Percentiles rank a stretch among this genome's conserved stretches.
Evolutionary conservation across 2,329 filamentous ascomycete species (phyloP).

Genomic region (Epichloe festucae): DNA sequence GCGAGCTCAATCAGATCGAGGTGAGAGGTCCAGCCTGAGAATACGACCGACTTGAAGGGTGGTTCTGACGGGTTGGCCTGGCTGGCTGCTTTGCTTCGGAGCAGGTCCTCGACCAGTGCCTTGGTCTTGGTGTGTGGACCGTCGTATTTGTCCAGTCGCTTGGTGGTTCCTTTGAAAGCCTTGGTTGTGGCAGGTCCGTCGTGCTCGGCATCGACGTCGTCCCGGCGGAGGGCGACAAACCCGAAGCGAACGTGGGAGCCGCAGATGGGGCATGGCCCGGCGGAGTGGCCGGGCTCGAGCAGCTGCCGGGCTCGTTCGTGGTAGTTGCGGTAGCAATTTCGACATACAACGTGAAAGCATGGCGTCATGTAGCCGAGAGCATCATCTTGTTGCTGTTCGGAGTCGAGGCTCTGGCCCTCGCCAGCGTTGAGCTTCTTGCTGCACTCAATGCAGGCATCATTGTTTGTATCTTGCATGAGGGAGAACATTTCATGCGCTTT

Average conservation of each 20-base stretch:
- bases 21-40: constrained; percentile 92
- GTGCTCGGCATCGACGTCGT: constrained; percentile 44
- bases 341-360: constrained; percentile 79
- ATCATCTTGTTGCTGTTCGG: constrained; percentile 46
- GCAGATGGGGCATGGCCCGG: constrained; percentile 56
- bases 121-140: constrained; percentile 89
- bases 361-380: constrained; percentile 68
- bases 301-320: constrained; percentile 36
- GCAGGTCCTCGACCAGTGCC: constrained; percentile 64
- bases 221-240: constrained; percentile 56
- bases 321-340: constrained; percentile 53
- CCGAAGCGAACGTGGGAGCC: constrained; percentile 46
- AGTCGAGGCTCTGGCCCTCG: constrained; percentile 42
- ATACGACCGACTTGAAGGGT: constrained; percentile 86
- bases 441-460: constrained; percentile 62
- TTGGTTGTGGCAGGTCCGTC: constrained; percentile 31
- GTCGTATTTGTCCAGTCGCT: constrained; percentile 53
- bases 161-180: constrained; percentile 30
- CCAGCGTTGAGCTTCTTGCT: constrained; percentile 46
- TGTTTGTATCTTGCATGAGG: constrained; percentile 70
- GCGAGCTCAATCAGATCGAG: constrained; percentile 84
- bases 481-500: constrained; percentile 79
- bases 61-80: constrained; percentile 47
- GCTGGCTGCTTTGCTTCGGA: constrained; percentile 50
- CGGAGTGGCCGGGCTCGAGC: constrained; percentile 21